A percentile compares a stretch with the other conserved stretches of the same genome.
Conservation (phyloP, 495 filamentous ascomycete genomes). For the Bryoglossum gracile region DNA sequence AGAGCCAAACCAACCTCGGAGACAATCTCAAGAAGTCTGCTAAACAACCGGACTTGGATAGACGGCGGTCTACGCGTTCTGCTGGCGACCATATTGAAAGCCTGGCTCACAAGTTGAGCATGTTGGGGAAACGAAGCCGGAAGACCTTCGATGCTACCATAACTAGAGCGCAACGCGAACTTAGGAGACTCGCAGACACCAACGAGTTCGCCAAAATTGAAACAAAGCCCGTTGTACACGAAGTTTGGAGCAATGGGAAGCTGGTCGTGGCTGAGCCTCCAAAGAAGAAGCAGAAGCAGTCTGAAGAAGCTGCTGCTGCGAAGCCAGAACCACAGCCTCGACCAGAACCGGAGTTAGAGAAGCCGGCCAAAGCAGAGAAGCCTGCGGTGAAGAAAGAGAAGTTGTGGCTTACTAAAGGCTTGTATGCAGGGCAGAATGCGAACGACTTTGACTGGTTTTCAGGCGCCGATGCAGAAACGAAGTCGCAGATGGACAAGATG, state of each 20-base stretch:
- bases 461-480: constrained; percentile 52
- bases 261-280: constrained; percentile 30
- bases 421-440: constrained; percentile 80
- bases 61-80: constrained; percentile 33
- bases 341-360: constrained; percentile 32
- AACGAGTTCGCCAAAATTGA: constrained; percentile 48
- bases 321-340: too few relatives aligned
- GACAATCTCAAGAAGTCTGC: constrained; percentile 12
- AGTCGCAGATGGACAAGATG: constrained; percentile 49
- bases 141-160: constrained; percentile 31
- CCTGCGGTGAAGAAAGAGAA: constrained; percentile 43
- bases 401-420: constrained; percentile 69
- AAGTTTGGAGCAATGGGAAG: constrained; percentile 50
- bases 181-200: constrained; percentile 43
- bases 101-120: constrained; percentile 36
- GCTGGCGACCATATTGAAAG: constrained; percentile 41
- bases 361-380: constrained; percentile 27
- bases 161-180: constrained; percentile 27
- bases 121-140: constrained; percentile 37
- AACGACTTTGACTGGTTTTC: constrained; percentile 49
- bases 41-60: constrained; percentile 7
- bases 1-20: constrained; percentile 13
- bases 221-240: constrained; percentile 37
- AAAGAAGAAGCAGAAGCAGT: constrained; percentile 38
- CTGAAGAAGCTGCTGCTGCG: constrained; percentile 30